Conservation (phyloP, 768 basidiomycete genomes). For the Pleurotus platypus region DNA sequence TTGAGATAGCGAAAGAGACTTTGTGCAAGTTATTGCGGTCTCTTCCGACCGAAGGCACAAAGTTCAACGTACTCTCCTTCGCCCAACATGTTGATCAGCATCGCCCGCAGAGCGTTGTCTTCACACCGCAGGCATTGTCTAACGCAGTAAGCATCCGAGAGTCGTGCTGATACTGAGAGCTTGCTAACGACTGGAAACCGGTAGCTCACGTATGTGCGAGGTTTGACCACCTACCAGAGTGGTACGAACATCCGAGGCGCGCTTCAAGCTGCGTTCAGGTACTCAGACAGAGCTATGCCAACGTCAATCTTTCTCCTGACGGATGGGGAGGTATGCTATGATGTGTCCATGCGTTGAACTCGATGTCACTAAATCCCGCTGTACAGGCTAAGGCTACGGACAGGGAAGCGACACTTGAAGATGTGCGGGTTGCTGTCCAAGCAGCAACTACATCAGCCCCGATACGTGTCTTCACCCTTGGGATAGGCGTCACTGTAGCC, state of each 20-base stretch:
- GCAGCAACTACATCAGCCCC: conserved; percentile 23
- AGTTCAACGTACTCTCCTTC: conserved; percentile 59
- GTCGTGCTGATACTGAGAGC: too few relatives aligned
- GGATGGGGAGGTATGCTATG: conserved; percentile 45
- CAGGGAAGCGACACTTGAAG: conserved; percentile 15
- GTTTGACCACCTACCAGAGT: too few relatives aligned
- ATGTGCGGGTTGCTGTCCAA: conserved; percentile 27
- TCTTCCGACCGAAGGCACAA: conserved; percentile 37
- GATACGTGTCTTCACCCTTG: conserved; percentile 54
- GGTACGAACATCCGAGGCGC: conserved; percentile 20
- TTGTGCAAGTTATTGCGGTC: conserved; percentile 44
- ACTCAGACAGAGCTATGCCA: conserved; percentile 29
- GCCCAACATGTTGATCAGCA: conserved; percentile 25
- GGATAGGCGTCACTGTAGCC: conserved; percentile 50
- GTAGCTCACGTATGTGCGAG: conserved; percentile 26
- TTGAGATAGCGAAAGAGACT: conserved; percentile 45
- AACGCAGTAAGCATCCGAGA: conserved; percentile 32
- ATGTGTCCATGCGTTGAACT: too few relatives aligned
- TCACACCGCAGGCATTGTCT: conserved; percentile 25
- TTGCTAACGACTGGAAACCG: conserved; percentile 19
- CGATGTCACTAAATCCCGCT: background rate
- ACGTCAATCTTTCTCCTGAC: conserved; percentile 56
- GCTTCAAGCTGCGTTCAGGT: conserved; percentile 31
- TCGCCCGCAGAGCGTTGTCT: conserved; percentile 31
- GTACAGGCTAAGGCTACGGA: conserved; percentile 17